A percentile compares a stretch with the other conserved stretches of the same genome.
Conservation (phyloP, 73 alveolate genomes). For the Paramecium tetraurelia region DNA sequence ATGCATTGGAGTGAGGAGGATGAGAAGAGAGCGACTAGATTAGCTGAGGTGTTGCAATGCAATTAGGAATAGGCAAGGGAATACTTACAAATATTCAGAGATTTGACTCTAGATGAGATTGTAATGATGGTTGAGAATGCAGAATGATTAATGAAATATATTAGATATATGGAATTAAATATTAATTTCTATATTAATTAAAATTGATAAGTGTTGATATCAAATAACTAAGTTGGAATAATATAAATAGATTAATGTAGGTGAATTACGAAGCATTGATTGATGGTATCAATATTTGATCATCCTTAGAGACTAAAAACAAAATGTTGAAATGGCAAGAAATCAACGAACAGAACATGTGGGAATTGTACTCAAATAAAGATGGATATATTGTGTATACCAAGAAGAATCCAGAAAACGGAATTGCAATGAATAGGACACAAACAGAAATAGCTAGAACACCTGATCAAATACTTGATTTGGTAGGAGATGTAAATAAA, state of each 20-base stretch:
- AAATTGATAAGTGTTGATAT: not conserved
- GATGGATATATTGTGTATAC: conserved; percentile 43
- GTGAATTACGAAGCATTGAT: not conserved
- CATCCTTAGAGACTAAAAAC: not conserved
- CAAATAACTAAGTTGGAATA: not conserved
- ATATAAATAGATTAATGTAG: not conserved
- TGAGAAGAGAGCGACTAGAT: not conserved
- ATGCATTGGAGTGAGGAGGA: not conserved
- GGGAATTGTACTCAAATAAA: conserved; percentile 23
- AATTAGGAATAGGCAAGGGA: not conserved
- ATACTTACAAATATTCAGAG: not conserved
- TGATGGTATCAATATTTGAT: not conserved
- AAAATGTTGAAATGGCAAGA: conserved; percentile 21
- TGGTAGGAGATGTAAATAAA: conserved; percentile 2
- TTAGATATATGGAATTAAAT: not conserved
- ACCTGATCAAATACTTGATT: conserved; percentile 8
- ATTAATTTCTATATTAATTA: not conserved
- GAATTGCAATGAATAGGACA: conserved; percentile 19
- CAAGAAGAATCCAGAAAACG: conserved; percentile 44
- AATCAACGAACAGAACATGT: conserved; percentile 2
- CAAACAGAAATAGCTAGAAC: conserved; percentile 16
- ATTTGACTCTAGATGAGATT: not conserved
- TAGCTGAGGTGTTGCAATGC: not conserved
- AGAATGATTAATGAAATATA: not conserved
- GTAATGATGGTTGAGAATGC: not conserved